Conservation (phyloP, 345 rosid species). For the Combretum micranthum region DNA sequence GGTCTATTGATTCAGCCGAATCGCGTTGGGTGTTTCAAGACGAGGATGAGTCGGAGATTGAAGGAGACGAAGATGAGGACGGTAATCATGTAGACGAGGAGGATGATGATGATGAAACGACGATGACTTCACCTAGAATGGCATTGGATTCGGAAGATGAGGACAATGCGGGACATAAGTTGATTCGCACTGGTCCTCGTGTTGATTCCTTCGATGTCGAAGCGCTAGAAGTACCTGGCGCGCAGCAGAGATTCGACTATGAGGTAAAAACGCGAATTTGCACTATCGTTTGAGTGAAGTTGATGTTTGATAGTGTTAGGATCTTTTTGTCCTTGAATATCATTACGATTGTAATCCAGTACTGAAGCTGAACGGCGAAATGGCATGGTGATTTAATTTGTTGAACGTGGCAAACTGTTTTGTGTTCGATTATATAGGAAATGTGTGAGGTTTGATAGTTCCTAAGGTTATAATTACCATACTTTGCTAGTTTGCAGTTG, state of each 20-base stretch:
- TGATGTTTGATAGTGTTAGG: background rate
- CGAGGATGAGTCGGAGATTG: slow-evolving; percentile 74
- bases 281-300: background rate
- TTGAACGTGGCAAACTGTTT: too few relatives aligned
- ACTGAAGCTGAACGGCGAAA: too few relatives aligned
- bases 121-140: slow-evolving; percentile 16
- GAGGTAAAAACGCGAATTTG: slow-evolving; percentile 35
- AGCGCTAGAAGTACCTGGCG: slow-evolving; percentile 91
- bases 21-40: slow-evolving; percentile 95
- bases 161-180: slow-evolving; percentile 57
- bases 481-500: too few relatives aligned
- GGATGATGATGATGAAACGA: slow-evolving; percentile 27
- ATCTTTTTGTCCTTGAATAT: too few relatives aligned
- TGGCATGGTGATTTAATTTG: too few relatives aligned
- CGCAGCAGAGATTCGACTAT: slow-evolving; percentile 48
- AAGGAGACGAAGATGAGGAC: slow-evolving; percentile 31
- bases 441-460: too few relatives aligned
- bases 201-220: slow-evolving; percentile 93
- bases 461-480: too few relatives aligned
- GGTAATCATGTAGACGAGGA: slow-evolving; percentile 60
- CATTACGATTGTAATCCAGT: too few relatives aligned
- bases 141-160: slow-evolving; percentile 76
- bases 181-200: slow-evolving; percentile 88
- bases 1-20: slow-evolving; percentile 72
- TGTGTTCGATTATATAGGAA: too few relatives aligned